Base-by-base conservation (phyloP, 441 rosid species). In the Pelargonium citronellum region DNA sequence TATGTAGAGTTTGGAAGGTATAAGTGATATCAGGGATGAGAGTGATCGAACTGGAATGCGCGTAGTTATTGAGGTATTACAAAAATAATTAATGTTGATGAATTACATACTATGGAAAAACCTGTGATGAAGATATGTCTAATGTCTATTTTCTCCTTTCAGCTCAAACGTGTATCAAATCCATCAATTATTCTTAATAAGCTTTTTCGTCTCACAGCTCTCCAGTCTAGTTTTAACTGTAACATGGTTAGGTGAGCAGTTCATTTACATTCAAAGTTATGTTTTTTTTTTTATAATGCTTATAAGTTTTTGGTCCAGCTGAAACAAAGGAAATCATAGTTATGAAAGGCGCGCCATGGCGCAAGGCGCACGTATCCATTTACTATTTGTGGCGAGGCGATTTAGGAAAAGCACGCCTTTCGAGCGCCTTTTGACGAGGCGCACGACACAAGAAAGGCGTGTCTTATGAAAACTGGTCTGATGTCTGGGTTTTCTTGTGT, bases 41-140 rank as follows among this genome's bases (percentile, higher is more conserved):
- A 94, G 99, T 81, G 97, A 94, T 73, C 91, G 97, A 53, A 75
- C 86, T 73, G 99, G 99, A 74, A 91, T 94, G 96, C 96, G 96
- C 16, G 74, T 94, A 74, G 97, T 94, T 65, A 85, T 94, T 79
- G 97, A 94, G 97, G 99, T 91, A 83, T 62, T 16, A 24, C 47
- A 68, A 13, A 39, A 27, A 44, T 1, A 9, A 16, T 5, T 12
- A 13, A 10, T 55, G 20, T 57, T 69, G 30, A 9, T 24, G 69
- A 67, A n/a, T 60, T 4, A 20, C 17, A 30, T 64, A 64, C 51
- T 68, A n/a, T 19, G 9, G 30, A 58, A 58, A 22, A 20, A 58
- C 3, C 64, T 58, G 55, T 16, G 69, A 3, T 30, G 63, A 37
- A 37, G 43, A 49, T 9, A 30, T 19, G 1, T 44, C 39, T 15